Percentiles rank a stretch among this genome's conserved stretches.
phyloP scores from a whole-genome alignment of 805 yeast species.

The Candida railenensis region DNA sequence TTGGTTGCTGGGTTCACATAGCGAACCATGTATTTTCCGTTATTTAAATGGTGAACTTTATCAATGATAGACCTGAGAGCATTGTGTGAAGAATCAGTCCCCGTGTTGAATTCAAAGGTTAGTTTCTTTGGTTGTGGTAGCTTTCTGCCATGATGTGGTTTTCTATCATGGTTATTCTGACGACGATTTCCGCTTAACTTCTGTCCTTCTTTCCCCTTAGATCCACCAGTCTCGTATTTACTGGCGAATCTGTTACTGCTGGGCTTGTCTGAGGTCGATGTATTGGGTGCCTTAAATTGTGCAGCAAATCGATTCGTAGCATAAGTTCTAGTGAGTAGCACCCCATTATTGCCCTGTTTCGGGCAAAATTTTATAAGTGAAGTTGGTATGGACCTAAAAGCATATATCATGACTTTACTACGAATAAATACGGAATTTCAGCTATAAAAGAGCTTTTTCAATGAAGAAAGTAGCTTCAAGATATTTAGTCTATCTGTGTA shows the following conservation, averaged over 20 bases:
- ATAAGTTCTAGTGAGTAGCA: not conserved
- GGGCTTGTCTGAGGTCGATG: not conserved
- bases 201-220: not conserved
- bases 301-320: not conserved
- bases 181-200: not conserved
- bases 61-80: slow-evolving; percentile 26
- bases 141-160: not conserved
- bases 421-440: no score
- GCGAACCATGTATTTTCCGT: slow-evolving; percentile 22
- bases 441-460: no score
- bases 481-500: no score
- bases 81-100: slow-evolving; percentile 25
- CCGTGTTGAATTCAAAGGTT: slow-evolving; percentile 20
- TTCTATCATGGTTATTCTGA: not conserved
- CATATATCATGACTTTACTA: no score
- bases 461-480: no score
- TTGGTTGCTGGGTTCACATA: slow-evolving; percentile 24
- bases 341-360: not conserved
- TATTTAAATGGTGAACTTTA: slow-evolving; percentile 16
- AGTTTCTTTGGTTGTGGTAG: not conserved
- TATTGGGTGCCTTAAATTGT: not conserved
- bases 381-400: not conserved
- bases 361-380: not conserved
- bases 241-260: not conserved
- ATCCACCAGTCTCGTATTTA: not conserved